A percentile compares a stretch with the other conserved stretches of the same genome.
phyloP scores from a whole-genome alignment of 225 moss, liverwort and hornwort species.

The Climacium dendroides region DNA sequence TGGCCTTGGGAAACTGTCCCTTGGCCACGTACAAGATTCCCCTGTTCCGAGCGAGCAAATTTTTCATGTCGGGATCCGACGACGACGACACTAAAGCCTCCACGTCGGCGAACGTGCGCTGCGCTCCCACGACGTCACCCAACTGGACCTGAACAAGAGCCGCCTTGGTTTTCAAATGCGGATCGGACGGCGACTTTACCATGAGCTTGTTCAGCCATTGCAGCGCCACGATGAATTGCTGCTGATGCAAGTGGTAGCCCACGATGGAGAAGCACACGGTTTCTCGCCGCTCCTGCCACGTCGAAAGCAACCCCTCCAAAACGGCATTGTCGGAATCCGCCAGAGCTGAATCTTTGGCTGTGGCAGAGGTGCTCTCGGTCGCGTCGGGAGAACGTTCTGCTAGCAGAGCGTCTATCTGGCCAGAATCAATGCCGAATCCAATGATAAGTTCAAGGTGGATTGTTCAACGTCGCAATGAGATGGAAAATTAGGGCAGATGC shows the following conservation, averaged over 20 bases:
- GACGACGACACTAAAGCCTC: conserved; percentile 42
- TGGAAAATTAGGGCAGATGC: neutral
- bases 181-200: conserved; percentile 45
- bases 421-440: conserved; percentile 1
- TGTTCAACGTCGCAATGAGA: neutral
- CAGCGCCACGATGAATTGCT: conserved; percentile 64
- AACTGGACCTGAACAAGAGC: conserved; percentile 81
- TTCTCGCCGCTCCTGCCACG: conserved; percentile 66
- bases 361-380: neutral
- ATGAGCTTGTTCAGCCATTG: conserved; percentile 61
- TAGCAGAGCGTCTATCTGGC: conserved; percentile 70
- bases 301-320: conserved; percentile 37
- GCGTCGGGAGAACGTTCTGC: conserved; percentile 9
- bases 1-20: conserved; percentile 65
- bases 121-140: conserved; percentile 81
- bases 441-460: conserved; percentile 6
- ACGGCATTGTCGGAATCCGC: conserved; percentile 14
- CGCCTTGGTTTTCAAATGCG: conserved; percentile 54
- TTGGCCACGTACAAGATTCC: conserved; percentile 67
- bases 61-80: conserved; percentile 20
- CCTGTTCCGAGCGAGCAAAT: conserved; percentile 51
- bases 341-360: conserved; percentile 28
- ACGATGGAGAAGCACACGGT: conserved; percentile 64
- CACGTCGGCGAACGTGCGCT: conserved; percentile 64
- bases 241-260: conserved; percentile 70